Conservation (phyloP, 1,139 yeast genomes). For the Entelexis sorbosivorans region DNA sequence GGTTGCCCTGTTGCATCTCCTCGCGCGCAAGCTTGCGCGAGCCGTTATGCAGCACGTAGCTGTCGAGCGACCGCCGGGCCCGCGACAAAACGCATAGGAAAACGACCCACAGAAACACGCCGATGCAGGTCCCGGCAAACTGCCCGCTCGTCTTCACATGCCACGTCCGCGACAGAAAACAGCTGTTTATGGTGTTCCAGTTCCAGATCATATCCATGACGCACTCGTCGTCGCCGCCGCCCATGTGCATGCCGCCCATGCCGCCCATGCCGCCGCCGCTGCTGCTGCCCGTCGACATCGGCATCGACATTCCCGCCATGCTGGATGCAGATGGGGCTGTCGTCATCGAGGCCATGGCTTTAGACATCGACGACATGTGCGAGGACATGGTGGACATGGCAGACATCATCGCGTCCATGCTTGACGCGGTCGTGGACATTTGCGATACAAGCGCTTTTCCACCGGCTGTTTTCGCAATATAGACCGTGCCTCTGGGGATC, state of each 20-base stretch:
- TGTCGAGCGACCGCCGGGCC: conserved; percentile 46
- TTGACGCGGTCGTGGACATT: background rate
- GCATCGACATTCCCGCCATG: conserved; percentile 17
- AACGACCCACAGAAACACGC: conserved; percentile 47
- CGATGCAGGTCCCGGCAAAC: conserved; percentile 64
- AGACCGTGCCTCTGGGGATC: background rate
- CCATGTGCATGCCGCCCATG: conserved; percentile 22
- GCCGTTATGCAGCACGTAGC: conserved; percentile 28
- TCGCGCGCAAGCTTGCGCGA: conserved; percentile 1
- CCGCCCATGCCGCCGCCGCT: conserved; percentile 17
- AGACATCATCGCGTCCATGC: conserved; percentile 9
- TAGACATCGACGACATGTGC: conserved; percentile 14
- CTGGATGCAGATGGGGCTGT: conserved; percentile 4
- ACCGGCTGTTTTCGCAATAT: background rate
- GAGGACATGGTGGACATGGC: conserved; percentile 18
- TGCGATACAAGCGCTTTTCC: background rate
- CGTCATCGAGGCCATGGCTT: conserved; percentile 13
- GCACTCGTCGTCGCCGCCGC: conserved; percentile 22
- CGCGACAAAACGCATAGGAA: conserved; percentile 50
- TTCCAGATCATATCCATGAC: conserved; percentile 42
- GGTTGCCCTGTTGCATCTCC: background rate
- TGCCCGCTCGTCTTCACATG: conserved; percentile 47
- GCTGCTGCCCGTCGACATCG: conserved; percentile 1
- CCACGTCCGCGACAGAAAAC: conserved; percentile 57
- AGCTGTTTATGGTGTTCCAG: conserved; percentile 50